Evolutionary conservation across 1,284 basidiomycete genomes (phyloP).

Genomic region (Puccinia triticina): DNA sequence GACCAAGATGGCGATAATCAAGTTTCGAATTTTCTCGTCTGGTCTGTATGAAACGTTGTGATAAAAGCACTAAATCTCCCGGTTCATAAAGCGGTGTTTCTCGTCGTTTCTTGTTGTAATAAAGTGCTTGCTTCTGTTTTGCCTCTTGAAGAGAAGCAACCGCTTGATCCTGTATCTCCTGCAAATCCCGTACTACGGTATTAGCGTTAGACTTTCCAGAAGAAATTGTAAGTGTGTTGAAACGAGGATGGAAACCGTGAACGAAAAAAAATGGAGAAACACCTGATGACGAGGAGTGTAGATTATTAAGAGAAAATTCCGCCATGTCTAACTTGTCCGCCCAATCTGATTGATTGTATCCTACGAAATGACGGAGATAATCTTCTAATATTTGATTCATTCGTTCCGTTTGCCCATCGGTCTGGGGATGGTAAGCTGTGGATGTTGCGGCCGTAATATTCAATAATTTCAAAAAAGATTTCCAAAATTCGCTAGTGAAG

Average conservation of each 20-base stretch:
- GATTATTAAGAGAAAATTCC: too few relatives aligned
- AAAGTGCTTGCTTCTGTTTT: not conserved
- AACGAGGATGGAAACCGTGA: too few relatives aligned
- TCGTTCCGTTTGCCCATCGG: too few relatives aligned
- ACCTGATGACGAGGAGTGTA: too few relatives aligned
- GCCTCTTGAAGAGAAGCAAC: not conserved
- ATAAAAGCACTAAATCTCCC: conserved; percentile 7
- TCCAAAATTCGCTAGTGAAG: conserved; percentile 14
- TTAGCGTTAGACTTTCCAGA: not conserved
- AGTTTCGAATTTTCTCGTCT: not conserved
- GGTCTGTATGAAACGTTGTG: not conserved
- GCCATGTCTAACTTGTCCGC: too few relatives aligned
- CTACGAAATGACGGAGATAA: too few relatives aligned
- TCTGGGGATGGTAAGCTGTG: conserved; percentile 30
- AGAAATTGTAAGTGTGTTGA: not conserved
- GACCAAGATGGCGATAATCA: conserved; percentile 17
- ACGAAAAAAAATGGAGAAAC: too few relatives aligned
- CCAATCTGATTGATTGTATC: too few relatives aligned
- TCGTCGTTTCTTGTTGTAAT: conserved; percentile 3
- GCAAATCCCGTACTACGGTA: not conserved
- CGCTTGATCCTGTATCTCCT: not conserved
- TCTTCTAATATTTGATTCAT: too few relatives aligned
- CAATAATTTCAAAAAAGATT: not conserved
- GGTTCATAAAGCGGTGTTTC: not conserved
- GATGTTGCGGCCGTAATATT: not conserved